Percentiles rank a stretch among this genome's conserved stretches.
Evolutionary conservation across 345 rosid species (phyloP).

Genomic region (Hibiscus syriacus): DNA sequence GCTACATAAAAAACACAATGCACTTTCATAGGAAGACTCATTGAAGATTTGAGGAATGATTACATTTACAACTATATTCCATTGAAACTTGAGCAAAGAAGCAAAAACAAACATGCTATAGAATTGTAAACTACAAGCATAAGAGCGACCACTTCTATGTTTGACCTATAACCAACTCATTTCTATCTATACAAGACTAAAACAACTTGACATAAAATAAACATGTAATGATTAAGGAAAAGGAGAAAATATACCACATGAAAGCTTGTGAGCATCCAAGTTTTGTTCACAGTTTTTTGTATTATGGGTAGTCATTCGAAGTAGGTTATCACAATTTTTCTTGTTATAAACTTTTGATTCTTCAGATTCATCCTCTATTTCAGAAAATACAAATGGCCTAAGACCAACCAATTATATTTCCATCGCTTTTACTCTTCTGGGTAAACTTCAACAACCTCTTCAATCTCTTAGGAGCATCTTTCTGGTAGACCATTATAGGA

Average conservation of each 20-base stretch:
- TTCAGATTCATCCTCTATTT: slow-evolving; percentile 57
- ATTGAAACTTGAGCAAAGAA: neutral
- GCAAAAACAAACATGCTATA: neutral
- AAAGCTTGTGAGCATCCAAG: slow-evolving; percentile 24
- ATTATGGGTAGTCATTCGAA: slow-evolving; percentile 39
- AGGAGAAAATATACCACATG: slow-evolving; percentile 26
- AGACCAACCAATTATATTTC: slow-evolving; percentile 46
- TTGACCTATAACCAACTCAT: neutral
- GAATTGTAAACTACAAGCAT: neutral
- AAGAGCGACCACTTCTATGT: neutral
- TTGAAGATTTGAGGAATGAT: neutral
- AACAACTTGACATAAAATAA: neutral
- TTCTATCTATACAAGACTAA: neutral
- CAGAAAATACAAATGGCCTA: slow-evolving; percentile 59
- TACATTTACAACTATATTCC: neutral
- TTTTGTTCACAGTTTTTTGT: slow-evolving; percentile 28
- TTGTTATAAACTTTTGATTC: slow-evolving; percentile 37
- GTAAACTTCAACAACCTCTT: slow-evolving; percentile 68
- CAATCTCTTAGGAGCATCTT: slow-evolving; percentile 60
- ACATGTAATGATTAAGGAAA: neutral
- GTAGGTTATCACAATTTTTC: slow-evolving; percentile 38
- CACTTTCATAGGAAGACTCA: neutral
- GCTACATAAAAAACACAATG: slow-evolving; percentile 15
- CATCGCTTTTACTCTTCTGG: slow-evolving; percentile 59
- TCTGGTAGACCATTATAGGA: slow-evolving; percentile 41